These are phyloP conservation scores for Penicillium verhagenii DNA, from an alignment of 495 filamentous ascomycete species.

Conservation along the genomic window DNA sequence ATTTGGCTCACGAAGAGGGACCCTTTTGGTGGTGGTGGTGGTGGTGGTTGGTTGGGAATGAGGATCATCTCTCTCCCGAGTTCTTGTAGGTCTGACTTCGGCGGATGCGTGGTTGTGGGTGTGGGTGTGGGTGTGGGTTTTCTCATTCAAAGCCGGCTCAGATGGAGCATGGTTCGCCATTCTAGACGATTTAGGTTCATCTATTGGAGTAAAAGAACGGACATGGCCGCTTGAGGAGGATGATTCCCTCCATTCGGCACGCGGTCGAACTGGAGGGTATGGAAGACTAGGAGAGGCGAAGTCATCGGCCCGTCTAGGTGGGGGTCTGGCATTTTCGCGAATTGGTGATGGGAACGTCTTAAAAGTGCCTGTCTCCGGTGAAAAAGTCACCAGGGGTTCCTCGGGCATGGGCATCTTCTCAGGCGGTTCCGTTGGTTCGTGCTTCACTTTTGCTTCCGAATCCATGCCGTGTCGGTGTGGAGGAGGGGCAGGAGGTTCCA, in stretches of 20 bases:
- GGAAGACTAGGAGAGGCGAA: constrained; percentile 8
- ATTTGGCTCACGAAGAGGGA: constrained; percentile 32
- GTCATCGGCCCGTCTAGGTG: constrained; percentile 18
- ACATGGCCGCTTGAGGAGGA: constrained; percentile 12
- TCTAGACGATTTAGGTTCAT: constrained; percentile 9
- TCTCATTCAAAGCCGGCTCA: not conserved
- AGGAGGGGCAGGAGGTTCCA: constrained; percentile 17
- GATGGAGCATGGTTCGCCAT: not conserved
- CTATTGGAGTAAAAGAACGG: constrained; percentile 21
- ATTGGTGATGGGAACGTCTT: constrained; percentile 43
- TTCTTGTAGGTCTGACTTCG: constrained; percentile 18
- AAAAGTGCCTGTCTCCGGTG: constrained; percentile 51
- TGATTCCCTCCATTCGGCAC: constrained; percentile 2
- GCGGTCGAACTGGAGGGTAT: constrained; percentile 1
- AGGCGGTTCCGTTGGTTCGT: constrained; percentile 27
- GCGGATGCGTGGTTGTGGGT: not conserved
- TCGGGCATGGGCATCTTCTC: constrained; percentile 30
- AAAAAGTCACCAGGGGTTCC: constrained; percentile 46
- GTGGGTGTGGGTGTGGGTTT: not conserved
- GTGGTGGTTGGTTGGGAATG: constrained; percentile 22
- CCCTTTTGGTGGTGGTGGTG: constrained; percentile 33
- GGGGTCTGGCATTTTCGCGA: constrained; percentile 18
- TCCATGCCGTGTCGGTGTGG: constrained; percentile 2
- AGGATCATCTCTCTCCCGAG: constrained; percentile 9
- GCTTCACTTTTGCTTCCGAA: constrained; percentile 14